Base-by-base conservation (phyloP, 2,329 filamentous ascomycete species). In the Pseudophaeomoniella oleicola region DNA sequence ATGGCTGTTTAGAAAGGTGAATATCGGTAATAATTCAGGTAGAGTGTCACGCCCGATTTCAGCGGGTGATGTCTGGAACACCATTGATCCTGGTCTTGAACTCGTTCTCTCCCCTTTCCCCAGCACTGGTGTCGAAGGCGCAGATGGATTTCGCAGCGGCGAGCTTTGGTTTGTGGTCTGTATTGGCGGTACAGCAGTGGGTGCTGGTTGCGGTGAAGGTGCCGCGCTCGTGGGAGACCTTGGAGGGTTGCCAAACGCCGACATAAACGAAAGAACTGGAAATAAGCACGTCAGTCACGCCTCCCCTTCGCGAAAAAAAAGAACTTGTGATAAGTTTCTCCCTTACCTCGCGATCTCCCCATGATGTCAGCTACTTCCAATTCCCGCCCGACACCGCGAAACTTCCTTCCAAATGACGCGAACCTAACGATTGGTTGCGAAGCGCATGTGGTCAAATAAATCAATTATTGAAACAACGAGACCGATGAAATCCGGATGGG, bases 11-110 rank as follows among this genome's bases (percentile, higher is more conserved):
- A 98, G 71, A 53, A 85, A 90, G 42, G 75, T 83, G 59, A 96
- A 96, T 50, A 96, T 87, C 44, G 87, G 88, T 62, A 86, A 81
- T 43, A 98, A 69, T 67, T 98, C 90, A 27, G 90, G 86, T 43
- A 90, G 76, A 18, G 84, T 93, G 54, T 94, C 85, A 47, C 79
- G 71, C 52, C 74, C 75, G 44, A 90, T 70, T 51, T 93, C 83
- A 78, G 93, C 86, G 56, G 86, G 62, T 52, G 81, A 81, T 52
- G 86, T 84, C 15, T 39, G 41, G 32, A 44, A 49, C 9, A 48
- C 32, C 38, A 42, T 44, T 19, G 46, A 46, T 3, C 35, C 36
- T 14, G 44, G 42, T 32, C 43, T 41, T n/a, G 44, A 43, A 10
- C 38, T 22, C 16, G 36, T 30, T 16, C 42, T 41, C 19, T 42